Conservation (phyloP, 2,329 filamentous ascomycete species). For the Neoscytalidium dimidiatum region DNA sequence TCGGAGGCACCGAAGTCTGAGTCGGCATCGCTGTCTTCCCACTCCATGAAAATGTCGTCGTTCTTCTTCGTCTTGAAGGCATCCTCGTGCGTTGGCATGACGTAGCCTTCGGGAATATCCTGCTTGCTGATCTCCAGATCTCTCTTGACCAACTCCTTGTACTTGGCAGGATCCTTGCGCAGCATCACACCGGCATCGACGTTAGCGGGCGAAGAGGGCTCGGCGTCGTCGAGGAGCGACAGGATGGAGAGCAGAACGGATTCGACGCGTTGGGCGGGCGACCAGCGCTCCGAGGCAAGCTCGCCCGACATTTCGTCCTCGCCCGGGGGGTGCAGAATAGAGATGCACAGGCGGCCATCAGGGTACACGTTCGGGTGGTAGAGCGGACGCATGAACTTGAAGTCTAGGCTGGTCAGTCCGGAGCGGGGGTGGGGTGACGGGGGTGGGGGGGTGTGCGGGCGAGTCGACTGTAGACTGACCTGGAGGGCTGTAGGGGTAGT, state of each 20-base stretch:
- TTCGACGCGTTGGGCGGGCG: conserved; percentile 89
- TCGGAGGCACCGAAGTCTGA: conserved; percentile 73
- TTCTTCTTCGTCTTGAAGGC: conserved; percentile 64
- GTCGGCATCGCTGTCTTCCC: conserved; percentile 54
- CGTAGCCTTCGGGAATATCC: conserved; percentile 77
- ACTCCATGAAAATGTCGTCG: conserved; percentile 61
- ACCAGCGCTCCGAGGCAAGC: conserved; percentile 87
- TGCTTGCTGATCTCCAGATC: conserved; percentile 73
- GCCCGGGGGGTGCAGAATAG: conserved; percentile 89
- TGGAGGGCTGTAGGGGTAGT: conserved; percentile 89
- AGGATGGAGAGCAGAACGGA: conserved; percentile 92
- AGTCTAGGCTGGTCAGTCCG: conserved; percentile 52
- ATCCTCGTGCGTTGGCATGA: conserved; percentile 74
- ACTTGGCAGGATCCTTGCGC: conserved; percentile 69
- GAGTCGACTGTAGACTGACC: conserved; percentile 43
- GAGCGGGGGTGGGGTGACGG: not conserved
- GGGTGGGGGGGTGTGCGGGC: not conserved
- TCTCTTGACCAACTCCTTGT: conserved; percentile 68
- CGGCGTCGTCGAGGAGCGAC: conserved; percentile 88
- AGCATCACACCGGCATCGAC: conserved; percentile 89
- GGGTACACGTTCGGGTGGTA: conserved; percentile 93
- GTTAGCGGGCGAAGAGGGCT: conserved; percentile 91
- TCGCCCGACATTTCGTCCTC: conserved; percentile 94
- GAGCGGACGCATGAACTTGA: conserved; percentile 78
- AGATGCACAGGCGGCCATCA: conserved; percentile 91